Evolutionary conservation across 306 rosid species (phyloP).

Genomic region (Pueraria montana): DNA sequence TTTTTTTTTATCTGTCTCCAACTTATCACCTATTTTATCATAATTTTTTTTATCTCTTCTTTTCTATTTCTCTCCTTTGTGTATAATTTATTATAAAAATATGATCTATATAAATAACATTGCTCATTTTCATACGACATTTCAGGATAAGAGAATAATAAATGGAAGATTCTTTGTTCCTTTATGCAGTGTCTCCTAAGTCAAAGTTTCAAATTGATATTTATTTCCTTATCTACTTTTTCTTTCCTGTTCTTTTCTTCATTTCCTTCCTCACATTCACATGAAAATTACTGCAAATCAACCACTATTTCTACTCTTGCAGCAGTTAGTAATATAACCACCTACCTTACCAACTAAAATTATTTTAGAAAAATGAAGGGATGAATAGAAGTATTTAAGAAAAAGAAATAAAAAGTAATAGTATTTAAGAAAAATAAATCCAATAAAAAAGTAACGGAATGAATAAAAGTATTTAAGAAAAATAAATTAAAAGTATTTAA

Average conservation of each 20-base stretch:
- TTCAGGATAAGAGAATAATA: constrained; percentile 7
- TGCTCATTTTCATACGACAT: constrained; percentile 7
- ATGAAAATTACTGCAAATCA: constrained; percentile 37
- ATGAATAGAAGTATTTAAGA: not conserved
- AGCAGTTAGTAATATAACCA: constrained; percentile 32
- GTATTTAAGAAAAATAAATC: not conserved
- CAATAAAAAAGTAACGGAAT: not conserved
- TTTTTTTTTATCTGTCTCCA: not conserved
- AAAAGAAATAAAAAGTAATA: not conserved
- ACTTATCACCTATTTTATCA: not conserved
- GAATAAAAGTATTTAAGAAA: not conserved
- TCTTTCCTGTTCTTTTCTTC: constrained; percentile 5
- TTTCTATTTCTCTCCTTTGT: not conserved
- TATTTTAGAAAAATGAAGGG: not conserved
- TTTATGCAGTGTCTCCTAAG: constrained; percentile 15
- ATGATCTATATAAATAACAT: not conserved
- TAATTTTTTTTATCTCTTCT: not conserved
- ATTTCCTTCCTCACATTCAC: constrained; percentile 14
- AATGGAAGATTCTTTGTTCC: constrained; percentile 27
- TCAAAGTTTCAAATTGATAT: constrained; percentile 20
- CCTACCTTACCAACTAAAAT: constrained; percentile 40
- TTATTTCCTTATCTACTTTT: constrained; percentile 35
- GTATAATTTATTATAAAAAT: not conserved
- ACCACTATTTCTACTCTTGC: constrained; percentile 39
- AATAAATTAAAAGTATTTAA: not conserved